Conservation (phyloP, 768 basidiomycete genomes). For the Podaxis pistillaris region DNA sequence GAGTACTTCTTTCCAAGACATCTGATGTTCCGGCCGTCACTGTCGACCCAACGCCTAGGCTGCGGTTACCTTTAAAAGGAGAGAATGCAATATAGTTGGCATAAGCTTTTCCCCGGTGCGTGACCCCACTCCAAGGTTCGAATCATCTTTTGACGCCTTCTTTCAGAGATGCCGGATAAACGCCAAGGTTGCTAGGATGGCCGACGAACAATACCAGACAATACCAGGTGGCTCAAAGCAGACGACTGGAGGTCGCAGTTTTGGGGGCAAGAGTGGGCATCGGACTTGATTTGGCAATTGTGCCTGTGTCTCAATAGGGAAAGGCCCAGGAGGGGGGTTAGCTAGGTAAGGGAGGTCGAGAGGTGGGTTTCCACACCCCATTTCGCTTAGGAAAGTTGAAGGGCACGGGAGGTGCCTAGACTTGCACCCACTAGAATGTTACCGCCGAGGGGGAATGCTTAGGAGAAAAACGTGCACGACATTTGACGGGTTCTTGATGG, state of each 20-base stretch:
- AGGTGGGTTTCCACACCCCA: background rate
- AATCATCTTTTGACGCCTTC: background rate
- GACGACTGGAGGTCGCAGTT: background rate
- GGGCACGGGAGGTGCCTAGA: background rate
- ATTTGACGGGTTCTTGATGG: slow-evolving; percentile 3
- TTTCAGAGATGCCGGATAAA: background rate
- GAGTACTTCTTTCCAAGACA: background rate
- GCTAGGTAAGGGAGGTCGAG: background rate
- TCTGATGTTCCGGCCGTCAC: slow-evolving; percentile 1
- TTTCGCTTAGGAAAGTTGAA: background rate
- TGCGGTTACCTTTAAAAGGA: background rate
- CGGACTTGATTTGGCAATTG: background rate
- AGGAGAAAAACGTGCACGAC: background rate
- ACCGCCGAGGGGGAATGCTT: background rate
- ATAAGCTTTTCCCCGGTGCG: background rate
- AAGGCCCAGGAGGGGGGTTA: background rate
- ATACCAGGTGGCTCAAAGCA: no score
- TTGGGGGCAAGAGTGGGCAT: background rate
- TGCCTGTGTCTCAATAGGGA: background rate
- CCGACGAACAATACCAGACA: no score
- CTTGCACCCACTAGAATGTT: background rate
- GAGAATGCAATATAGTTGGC: background rate
- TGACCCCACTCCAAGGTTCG: background rate
- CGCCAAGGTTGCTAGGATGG: no score
- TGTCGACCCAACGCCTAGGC: background rate